Evolutionary conservation across 495 filamentous ascomycete species (phyloP).

Genomic region (Neurospora sublineolata): DNA sequence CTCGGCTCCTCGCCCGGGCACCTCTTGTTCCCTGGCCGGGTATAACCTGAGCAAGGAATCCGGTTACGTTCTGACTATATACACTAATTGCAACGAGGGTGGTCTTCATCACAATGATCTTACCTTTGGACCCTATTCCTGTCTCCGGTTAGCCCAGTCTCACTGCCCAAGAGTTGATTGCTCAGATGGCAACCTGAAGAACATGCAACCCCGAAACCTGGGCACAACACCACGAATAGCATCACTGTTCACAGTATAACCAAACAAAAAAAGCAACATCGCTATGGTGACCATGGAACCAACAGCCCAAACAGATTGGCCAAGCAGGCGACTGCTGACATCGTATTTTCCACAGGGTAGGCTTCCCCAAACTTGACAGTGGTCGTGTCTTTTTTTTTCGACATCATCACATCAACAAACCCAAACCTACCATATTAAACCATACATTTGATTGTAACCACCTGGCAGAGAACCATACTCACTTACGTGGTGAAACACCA

Average conservation of each 20-base stretch:
- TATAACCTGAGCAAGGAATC: too few relatives aligned
- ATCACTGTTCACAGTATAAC: background rate
- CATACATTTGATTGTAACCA: background rate
- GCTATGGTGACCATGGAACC: background rate
- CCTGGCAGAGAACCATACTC: accelerated
- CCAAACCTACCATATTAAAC: background rate
- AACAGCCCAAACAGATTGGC: background rate
- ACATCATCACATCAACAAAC: background rate
- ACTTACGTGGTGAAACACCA: background rate
- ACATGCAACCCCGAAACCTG: background rate
- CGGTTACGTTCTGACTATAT: too few relatives aligned
- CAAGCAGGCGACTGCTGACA: background rate
- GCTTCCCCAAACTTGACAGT: background rate
- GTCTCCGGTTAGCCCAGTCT: too few relatives aligned
- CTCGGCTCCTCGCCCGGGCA: too few relatives aligned
- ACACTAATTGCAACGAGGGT: too few relatives aligned
- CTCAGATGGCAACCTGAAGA: background rate
- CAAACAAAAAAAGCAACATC: background rate
- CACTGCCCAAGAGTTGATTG: background rate
- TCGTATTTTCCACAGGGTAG: accelerated
- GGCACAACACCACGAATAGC: background rate
- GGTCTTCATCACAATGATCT: too few relatives aligned
- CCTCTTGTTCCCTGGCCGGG: too few relatives aligned
- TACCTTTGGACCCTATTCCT: too few relatives aligned
- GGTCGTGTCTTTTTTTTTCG: background rate